Evolutionary conservation across 257 asterid genomes (phyloP).

Genomic region (Coffea eugenioides): DNA sequence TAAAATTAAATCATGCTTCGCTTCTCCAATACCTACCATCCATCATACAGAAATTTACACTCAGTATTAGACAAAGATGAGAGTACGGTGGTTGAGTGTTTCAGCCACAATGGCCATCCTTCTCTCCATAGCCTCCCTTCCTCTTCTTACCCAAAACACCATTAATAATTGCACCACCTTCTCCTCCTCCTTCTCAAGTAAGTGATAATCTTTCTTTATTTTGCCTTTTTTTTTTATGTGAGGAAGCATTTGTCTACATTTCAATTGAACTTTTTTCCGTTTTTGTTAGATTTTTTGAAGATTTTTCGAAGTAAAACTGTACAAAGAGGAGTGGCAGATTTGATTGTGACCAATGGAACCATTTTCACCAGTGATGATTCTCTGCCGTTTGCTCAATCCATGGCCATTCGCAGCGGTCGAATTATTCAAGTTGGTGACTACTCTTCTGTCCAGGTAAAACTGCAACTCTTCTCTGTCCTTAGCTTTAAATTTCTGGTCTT

Average conservation of each 20-base stretch:
- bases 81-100: background rate
- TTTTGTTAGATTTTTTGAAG: background rate
- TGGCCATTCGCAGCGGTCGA: constrained; percentile 68
- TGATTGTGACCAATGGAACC: constrained; percentile 65
- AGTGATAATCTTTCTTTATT: background rate
- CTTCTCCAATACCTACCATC: too few relatives aligned
- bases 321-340: constrained; percentile 42
- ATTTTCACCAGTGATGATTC: constrained; percentile 72
- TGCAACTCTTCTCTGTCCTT: background rate
- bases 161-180: background rate
- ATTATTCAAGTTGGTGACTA: constrained; percentile 56
- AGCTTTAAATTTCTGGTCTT: background rate
- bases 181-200: background rate
- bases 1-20: too few relatives aligned
- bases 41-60: too few relatives aligned
- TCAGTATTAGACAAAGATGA: background rate
- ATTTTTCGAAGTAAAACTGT: background rate
- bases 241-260: too few relatives aligned
- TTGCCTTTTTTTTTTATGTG: background rate
- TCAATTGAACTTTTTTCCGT: background rate
- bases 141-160: background rate
- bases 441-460: constrained; percentile 48
- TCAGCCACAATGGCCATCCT: constrained; percentile 11
- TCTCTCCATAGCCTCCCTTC: constrained; percentile 6
- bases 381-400: constrained; percentile 66